Conservation (phyloP, 768 basidiomycete species). For the Lactifluus pinguis region DNA sequence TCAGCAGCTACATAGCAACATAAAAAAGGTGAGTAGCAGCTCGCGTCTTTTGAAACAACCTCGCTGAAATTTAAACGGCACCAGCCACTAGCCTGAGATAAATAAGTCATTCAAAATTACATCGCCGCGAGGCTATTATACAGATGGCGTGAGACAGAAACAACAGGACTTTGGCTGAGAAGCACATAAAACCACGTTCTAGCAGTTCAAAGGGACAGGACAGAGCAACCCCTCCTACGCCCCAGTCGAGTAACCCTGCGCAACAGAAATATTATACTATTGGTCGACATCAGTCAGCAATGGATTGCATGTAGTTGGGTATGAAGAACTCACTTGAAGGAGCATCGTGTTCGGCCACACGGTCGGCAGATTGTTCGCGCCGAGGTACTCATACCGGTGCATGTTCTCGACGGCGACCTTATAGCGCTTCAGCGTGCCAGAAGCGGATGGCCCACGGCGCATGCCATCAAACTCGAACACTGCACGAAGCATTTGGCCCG, state of each 20-base stretch:
- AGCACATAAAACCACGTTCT: background rate
- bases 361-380: constrained; percentile 36
- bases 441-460: constrained; percentile 57
- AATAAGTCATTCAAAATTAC: background rate
- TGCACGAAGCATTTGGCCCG: constrained; percentile 54
- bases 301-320: background rate
- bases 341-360: constrained; percentile 66
- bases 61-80: no score
- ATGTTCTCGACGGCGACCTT: constrained; percentile 35
- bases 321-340: constrained; percentile 37
- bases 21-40: no score
- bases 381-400: constrained; percentile 49
- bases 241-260: background rate
- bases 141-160: background rate
- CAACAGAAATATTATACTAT: background rate
- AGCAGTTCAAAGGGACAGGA: background rate
- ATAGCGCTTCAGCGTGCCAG: constrained; percentile 56
- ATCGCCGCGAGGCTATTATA: background rate
- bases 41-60: no score
- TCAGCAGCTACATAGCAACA: no score
- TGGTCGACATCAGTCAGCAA: background rate
- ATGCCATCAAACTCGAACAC: constrained; percentile 51
- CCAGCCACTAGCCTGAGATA: no score
- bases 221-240: background rate
- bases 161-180: no score